Percentiles rank a stretch among this genome's conserved stretches.
These are phyloP conservation scores for Vanrija sp. DNA, from an alignment of 1,284 basidiomycete genomes.

Conservation along the genomic window DNA sequence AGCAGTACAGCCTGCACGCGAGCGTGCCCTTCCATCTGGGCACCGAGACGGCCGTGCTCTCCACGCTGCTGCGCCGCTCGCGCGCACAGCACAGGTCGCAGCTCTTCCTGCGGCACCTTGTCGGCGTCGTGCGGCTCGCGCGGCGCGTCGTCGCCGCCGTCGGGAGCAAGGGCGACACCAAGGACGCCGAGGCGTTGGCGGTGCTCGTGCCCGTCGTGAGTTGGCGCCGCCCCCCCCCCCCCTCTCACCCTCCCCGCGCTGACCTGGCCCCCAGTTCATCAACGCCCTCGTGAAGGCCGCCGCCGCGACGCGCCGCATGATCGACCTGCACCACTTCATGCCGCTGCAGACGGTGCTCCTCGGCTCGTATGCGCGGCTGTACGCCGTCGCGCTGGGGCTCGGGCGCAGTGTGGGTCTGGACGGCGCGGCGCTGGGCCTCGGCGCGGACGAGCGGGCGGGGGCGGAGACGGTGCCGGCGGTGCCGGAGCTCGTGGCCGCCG, in stretches of 20 bases:
- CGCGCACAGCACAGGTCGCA: constrained; percentile 29
- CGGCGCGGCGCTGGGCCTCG: neutral
- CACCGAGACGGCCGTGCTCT: constrained; percentile 21
- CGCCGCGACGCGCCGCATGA: constrained; percentile 5
- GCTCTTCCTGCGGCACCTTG: constrained; percentile 19
- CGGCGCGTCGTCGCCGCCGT: neutral
- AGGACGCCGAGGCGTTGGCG: neutral
- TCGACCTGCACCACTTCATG: constrained; percentile 33
- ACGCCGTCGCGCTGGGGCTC: constrained; percentile 18
- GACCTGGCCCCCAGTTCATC: constrained; percentile 7
- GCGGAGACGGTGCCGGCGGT: too few relatives aligned
- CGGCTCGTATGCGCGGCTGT: constrained; percentile 31
- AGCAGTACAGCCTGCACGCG: constrained; percentile 6
- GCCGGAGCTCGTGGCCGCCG: neutral
- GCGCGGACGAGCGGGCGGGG: too few relatives aligned
- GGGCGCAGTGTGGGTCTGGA: neutral
- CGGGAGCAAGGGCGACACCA: neutral
- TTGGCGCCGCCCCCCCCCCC: neutral
- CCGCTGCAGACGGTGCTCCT: constrained; percentile 36
- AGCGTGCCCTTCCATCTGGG: constrained; percentile 16
- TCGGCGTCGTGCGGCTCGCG: constrained; percentile 15
- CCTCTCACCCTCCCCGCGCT: neutral
- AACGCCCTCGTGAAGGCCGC: constrained; percentile 14
- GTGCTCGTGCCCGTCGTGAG: neutral
- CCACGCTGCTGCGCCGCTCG: constrained; percentile 12